phyloP scores from a whole-genome alignment of 1,284 basidiomycete genomes.

The Mycena citricolor region DNA sequence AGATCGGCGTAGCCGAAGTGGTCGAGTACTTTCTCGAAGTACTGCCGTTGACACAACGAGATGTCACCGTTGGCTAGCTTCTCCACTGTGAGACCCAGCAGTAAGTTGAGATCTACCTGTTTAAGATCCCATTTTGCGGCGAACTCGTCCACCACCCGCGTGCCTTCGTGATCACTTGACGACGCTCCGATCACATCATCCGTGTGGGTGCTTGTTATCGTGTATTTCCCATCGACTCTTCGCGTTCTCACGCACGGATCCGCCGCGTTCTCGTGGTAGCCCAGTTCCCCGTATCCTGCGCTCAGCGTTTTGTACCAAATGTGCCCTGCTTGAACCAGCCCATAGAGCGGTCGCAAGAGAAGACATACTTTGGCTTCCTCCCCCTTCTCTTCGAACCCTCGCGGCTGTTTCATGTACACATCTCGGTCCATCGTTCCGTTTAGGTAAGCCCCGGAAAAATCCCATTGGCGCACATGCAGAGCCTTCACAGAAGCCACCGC shows the following conservation, averaged over 20 bases:
- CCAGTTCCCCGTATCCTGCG: too few relatives aligned
- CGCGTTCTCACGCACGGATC: conserved; percentile 9
- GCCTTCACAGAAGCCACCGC: conserved; percentile 3
- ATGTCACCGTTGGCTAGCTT: not conserved
- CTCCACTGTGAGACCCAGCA: conserved; percentile 1
- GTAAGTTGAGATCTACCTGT: conserved; percentile 2
- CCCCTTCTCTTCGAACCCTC: conserved; percentile 7
- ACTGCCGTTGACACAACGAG: not conserved
- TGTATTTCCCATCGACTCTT: not conserved
- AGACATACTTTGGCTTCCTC: conserved; percentile 1
- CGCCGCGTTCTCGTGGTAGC: conserved; percentile 4
- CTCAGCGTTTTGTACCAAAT: too few relatives aligned
- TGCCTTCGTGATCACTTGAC: not conserved
- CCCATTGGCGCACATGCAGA: conserved; percentile 1
- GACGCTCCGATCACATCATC: conserved; percentile 5
- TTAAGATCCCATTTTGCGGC: conserved; percentile 9
- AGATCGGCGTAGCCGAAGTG: not conserved
- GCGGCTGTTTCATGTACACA: conserved; percentile 7
- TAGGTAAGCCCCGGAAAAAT: not conserved
- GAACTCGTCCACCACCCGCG: conserved; percentile 6
- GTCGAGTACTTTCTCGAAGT: conserved; percentile 1
- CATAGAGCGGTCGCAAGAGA: too few relatives aligned
- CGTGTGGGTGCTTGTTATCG: conserved; percentile 5
- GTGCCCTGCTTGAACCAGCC: too few relatives aligned
- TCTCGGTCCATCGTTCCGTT: conserved; percentile 1